A percentile compares a stretch with the other conserved stretches of the same genome.
Conservation (phyloP, 164 flowering plant genomes). For the Sedum album region DNA sequence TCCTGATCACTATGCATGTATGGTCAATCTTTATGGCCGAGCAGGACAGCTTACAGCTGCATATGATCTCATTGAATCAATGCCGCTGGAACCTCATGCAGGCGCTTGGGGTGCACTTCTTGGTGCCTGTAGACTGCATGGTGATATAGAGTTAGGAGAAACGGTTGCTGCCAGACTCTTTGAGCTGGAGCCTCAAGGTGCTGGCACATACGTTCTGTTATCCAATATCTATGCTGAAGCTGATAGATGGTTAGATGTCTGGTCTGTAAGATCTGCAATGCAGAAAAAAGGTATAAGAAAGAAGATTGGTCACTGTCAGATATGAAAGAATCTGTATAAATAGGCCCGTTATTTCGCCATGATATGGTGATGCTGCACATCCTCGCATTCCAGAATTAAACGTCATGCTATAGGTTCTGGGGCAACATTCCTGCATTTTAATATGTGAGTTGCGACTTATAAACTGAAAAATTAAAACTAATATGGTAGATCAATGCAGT, state of each 20-base stretch:
- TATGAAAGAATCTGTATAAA: slow-evolving; percentile 5
- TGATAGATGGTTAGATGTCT: slow-evolving; percentile 50
- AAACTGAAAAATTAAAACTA: not conserved
- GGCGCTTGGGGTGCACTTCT: slow-evolving; percentile 70
- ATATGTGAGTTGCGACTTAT: too few relatives aligned
- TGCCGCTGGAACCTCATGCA: slow-evolving; percentile 50
- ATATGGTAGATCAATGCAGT: not conserved
- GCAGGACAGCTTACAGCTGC: slow-evolving; percentile 41
- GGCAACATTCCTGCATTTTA: too few relatives aligned
- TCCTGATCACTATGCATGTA: slow-evolving; percentile 56
- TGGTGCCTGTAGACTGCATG: slow-evolving; percentile 43
- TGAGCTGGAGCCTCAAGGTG: slow-evolving; percentile 49
- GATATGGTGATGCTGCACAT: not conserved
- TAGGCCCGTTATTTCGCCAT: not conserved
- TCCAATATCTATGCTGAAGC: slow-evolving; percentile 60
- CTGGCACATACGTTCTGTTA: slow-evolving; percentile 46
- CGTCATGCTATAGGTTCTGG: too few relatives aligned
- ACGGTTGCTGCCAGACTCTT: slow-evolving; percentile 34
- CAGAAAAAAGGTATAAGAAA: slow-evolving; percentile 34
- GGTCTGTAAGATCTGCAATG: slow-evolving; percentile 36
- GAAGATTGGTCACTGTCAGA: slow-evolving; percentile 45
- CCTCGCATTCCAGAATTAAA: not conserved
- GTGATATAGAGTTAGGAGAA: slow-evolving; percentile 43
- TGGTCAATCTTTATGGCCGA: slow-evolving; percentile 56
- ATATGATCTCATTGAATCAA: slow-evolving; percentile 38